These are phyloP conservation scores for Kuraishia hungarica DNA, from an alignment of 805 yeast species.

Conservation along the genomic window DNA sequence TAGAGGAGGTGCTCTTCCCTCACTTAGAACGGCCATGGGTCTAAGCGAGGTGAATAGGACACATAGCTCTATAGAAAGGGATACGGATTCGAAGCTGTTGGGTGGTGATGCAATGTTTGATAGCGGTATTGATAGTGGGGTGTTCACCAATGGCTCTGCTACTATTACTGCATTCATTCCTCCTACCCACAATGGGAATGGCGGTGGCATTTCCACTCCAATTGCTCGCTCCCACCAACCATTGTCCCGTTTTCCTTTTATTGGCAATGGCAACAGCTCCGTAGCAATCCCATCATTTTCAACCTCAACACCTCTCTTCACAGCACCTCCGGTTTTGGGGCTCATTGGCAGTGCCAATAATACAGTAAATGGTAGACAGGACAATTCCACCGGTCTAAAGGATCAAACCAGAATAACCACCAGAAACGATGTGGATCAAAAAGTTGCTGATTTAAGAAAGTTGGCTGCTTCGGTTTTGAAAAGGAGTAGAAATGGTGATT, in stretches of 20 bases:
- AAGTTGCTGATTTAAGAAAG: constrained; percentile 2
- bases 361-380: background rate
- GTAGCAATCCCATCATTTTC: background rate
- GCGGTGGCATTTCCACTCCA: background rate
- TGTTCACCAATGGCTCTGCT: background rate
- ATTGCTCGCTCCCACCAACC: background rate
- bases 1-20: background rate
- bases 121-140: background rate
- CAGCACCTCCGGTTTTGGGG: background rate
- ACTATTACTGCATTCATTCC: too few species aligned
- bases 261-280: background rate
- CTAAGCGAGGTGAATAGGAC: background rate
- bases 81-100: too few species aligned
- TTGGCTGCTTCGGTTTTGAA: constrained; percentile 4
- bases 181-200: too few species aligned
- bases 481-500: background rate
- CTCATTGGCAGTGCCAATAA: background rate
- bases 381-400: background rate
- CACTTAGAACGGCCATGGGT: background rate
- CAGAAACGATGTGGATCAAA: background rate
- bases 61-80: background rate
- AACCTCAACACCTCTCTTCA: background rate
- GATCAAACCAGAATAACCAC: background rate
- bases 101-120: too few species aligned
- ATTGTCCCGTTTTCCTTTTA: background rate